These are phyloP conservation scores for Triglochin maritima DNA, from an alignment of 106 monocot genomes.

Conservation along the genomic window DNA sequence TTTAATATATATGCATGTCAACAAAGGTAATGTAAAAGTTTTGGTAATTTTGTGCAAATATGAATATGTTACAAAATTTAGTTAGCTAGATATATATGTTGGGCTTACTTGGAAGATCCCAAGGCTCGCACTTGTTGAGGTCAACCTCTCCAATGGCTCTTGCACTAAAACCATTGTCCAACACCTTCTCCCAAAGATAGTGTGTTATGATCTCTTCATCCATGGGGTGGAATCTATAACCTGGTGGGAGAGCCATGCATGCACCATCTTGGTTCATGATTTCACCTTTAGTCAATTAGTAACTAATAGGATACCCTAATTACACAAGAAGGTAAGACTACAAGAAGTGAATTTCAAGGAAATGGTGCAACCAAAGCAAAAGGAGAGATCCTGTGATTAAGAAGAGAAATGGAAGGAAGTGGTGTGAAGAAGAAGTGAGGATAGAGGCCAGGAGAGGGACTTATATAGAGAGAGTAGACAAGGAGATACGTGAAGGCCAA, in stretches of 20 bases:
- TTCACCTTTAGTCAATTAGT: not conserved
- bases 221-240: conserved; percentile 42
- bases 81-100: not conserved
- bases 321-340: not conserved
- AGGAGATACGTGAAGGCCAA: too few relatives aligned
- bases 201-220: conserved; percentile 30
- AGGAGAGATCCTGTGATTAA: not conserved
- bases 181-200: conserved; percentile 29
- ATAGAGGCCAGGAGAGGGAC: too few relatives aligned
- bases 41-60: not conserved
- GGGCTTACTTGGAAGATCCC: conserved; percentile 44
- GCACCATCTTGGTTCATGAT: not conserved
- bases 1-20: not conserved
- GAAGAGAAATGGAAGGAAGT: not conserved
- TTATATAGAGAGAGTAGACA: not conserved
- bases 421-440: too few relatives aligned
- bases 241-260: conserved; percentile 24
- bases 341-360: not conserved
- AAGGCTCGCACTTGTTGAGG: conserved; percentile 41
- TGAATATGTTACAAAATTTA: not conserved
- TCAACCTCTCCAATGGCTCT: conserved; percentile 33
- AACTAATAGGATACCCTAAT: not conserved
- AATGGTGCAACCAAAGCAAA: not conserved
- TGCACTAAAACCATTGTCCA: conserved; percentile 17
- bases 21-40: too few relatives aligned